Percentiles rank a stretch among this genome's conserved stretches.
Evolutionary conservation across 257 asterid species (phyloP).

Genomic region (Solanum chmielewskii): DNA sequence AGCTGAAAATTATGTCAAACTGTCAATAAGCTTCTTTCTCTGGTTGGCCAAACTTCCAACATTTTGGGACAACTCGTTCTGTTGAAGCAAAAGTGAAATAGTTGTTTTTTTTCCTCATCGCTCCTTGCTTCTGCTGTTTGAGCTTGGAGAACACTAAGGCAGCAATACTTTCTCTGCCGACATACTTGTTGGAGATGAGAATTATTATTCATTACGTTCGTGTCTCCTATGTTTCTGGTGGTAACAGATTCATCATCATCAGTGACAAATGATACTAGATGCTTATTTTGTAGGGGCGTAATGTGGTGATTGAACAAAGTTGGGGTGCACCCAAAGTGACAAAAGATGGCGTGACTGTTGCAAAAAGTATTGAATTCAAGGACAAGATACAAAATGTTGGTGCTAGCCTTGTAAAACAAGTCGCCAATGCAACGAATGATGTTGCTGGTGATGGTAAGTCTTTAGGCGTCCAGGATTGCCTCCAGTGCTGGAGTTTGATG

Average conservation of each 20-base stretch:
- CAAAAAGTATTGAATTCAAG: conserved; percentile 89
- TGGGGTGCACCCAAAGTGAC: conserved; percentile 99
- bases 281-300: conserved; percentile 55
- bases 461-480: background rate
- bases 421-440: conserved; percentile 97
- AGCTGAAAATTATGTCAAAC: background rate
- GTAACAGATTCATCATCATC: background rate
- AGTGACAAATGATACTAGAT: background rate
- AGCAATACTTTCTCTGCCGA: background rate
- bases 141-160: background rate
- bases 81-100: background rate
- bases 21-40: background rate
- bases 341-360: conserved; percentile 97
- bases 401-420: conserved; percentile 96
- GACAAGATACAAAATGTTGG: conserved; percentile 84
- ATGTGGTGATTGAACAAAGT: conserved; percentile 93
- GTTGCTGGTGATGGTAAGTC: conserved; percentile 96
- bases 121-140: background rate
- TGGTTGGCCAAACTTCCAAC: background rate
- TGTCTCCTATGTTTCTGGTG: background rate
- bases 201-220: background rate
- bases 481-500: background rate
- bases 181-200: background rate
- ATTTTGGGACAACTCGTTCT: background rate
- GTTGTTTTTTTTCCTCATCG: background rate